Base-by-base conservation (phyloP, 495 filamentous ascomycete genomes). In the Emericellopsis terricola region DNA sequence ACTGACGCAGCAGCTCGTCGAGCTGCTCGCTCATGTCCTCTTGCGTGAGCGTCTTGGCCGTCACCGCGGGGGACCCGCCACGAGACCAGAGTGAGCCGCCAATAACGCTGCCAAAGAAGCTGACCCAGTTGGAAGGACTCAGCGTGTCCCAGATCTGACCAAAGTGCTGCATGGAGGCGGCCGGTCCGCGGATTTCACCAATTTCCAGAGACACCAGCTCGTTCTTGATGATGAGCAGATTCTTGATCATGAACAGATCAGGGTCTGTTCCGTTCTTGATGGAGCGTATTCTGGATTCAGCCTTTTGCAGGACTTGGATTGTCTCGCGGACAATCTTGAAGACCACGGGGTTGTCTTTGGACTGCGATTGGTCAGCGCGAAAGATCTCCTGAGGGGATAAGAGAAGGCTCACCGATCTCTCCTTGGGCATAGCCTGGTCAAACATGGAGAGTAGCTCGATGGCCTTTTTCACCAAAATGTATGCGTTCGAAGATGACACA, bases 171-270 rank as follows among this genome's bases (percentile, higher is more conserved):
- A 60, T 52, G 10, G 50, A 49, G 11, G 51, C 76, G 13, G 70
- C 68, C 19, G 78, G 59, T 39, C 73, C 73, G 20, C 81, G 76
- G 20, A 79, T 72, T 29, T 85, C 81, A 43, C 79, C 87, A 50
- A 94, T 89, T 56, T 94, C 85, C 41, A 93, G 85, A 13, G 84
- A 81, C 23, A 93, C 70, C 19, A 94, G 81, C 42, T 87, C 78
- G 42, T 87, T 83, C 46, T 92, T 92, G 8, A 94, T 70, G 39
- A 91, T 73, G 26, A 93, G 75, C 2, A 94, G 65, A 48, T 94
- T 86, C 42, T 82, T 85, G 55, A 94, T 76, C 40, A 91, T 71
- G 54, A 94, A 94, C 19, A 94, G 67, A 41, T 84, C 75, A 1
- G 71, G 68, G 50, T 89, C 80, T 4, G 64, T 70, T 44, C 43